A percentile compares a stretch with the other conserved stretches of the same genome.
Evolutionary conservation across 768 basidiomycete genomes (phyloP).

Genomic region (Leccinum truebloodii): DNA sequence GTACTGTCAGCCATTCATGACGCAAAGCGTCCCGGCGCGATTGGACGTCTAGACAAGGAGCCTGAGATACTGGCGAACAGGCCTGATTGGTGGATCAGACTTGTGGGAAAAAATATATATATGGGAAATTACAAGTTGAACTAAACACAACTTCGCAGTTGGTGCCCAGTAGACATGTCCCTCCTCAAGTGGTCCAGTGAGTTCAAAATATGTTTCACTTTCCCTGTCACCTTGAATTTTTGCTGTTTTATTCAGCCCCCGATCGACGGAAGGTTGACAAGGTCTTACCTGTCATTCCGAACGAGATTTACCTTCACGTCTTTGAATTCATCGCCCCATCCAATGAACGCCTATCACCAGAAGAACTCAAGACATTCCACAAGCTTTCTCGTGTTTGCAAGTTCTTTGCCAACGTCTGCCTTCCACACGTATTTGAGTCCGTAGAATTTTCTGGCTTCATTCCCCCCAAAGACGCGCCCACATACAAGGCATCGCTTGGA

Average conservation of each 20-base stretch:
- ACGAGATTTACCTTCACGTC: slow-evolving; percentile 47
- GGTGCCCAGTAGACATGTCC: no score
- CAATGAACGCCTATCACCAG: slow-evolving; percentile 7
- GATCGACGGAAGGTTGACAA: slow-evolving; percentile 15
- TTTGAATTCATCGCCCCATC: slow-evolving; percentile 34
- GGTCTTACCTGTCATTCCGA: slow-evolving; percentile 38
- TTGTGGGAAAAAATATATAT: no score
- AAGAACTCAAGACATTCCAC: slow-evolving; percentile 14
- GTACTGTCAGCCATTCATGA: slow-evolving; percentile 19
- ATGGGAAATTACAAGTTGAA: no score
- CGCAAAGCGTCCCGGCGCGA: slow-evolving; percentile 38
- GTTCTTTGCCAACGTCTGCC: slow-evolving; percentile 40
- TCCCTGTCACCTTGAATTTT: not conserved
- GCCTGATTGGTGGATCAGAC: no score
- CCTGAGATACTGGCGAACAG: no score
- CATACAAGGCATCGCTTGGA: not conserved
- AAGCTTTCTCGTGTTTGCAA: slow-evolving; percentile 43
- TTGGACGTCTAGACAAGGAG: no score
- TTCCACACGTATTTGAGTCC: slow-evolving; percentile 41
- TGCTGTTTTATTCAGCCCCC: slow-evolving; percentile 24
- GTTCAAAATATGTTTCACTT: no score
- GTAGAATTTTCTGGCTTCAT: slow-evolving; percentile 26
- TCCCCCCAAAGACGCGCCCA: not conserved
- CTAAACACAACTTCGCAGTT: no score
- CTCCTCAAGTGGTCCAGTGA: no score